Percentiles rank a stretch among this genome's conserved stretches.
Conservation (phyloP, 2,329 filamentous ascomycete genomes). For the Colletotrichum falcatum region DNA sequence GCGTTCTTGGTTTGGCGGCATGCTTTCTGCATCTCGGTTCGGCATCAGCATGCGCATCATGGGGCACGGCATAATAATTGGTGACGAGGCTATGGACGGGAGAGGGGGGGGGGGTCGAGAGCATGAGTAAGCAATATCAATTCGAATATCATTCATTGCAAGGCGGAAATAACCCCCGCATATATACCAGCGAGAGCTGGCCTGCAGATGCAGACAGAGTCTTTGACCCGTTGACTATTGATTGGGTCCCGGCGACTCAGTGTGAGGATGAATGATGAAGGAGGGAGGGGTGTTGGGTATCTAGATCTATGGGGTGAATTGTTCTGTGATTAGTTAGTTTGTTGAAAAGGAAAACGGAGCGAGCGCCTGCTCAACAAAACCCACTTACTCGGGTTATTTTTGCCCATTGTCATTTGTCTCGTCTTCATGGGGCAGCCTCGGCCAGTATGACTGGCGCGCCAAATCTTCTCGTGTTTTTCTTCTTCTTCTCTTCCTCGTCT, state of each 20-base stretch:
- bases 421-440: not conserved
- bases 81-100: not conserved
- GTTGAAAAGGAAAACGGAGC: not conserved
- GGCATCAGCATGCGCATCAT: slow-evolving; percentile 15
- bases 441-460: not conserved
- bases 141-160: slow-evolving; percentile 16
- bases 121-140: slow-evolving; percentile 18
- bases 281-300: not conserved
- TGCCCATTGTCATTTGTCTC: not conserved
- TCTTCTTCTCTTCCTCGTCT: not conserved
- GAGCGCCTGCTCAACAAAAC: not conserved
- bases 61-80: slow-evolving; percentile 16
- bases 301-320: not conserved
- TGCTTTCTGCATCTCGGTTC: not conserved
- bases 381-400: not conserved
- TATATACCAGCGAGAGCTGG: not conserved
- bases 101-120: not conserved
- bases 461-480: not conserved
- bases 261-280: not conserved
- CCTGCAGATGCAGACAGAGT: not conserved
- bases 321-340: not conserved
- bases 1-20: slow-evolving; percentile 26
- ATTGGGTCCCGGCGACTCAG: not conserved
- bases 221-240: not conserved
- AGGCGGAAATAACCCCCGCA: not conserved